phyloP scores from a whole-genome alignment of 441 rosid species.

The Adansonia gregorii region DNA sequence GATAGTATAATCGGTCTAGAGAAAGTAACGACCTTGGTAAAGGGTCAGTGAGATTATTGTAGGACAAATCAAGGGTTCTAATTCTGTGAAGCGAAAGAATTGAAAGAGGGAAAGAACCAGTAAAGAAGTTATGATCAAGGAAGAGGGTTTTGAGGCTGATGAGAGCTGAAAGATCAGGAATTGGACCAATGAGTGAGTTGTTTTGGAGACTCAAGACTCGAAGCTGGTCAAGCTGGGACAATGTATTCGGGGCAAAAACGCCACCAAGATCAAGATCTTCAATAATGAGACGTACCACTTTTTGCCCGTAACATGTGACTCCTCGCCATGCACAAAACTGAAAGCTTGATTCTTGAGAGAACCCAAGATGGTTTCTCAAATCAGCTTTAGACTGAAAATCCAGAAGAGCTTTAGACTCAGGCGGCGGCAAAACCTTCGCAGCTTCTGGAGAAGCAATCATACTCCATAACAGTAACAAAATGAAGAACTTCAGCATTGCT shows the following conservation, averaged over 20 bases:
- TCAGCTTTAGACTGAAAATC: constrained; percentile 77
- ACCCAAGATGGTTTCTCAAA: constrained; percentile 48
- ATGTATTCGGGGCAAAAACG: constrained; percentile 53
- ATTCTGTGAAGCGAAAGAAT: constrained; percentile 62
- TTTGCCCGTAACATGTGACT: constrained; percentile 57
- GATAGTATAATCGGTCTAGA: constrained; percentile 57
- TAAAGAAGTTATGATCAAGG: constrained; percentile 67
- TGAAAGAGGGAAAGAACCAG: constrained; percentile 71
- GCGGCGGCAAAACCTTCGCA: constrained; percentile 31
- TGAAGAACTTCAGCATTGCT: constrained; percentile 31
- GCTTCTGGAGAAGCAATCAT: constrained; percentile 18
- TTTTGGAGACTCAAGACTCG: constrained; percentile 80
- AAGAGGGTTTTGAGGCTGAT: constrained; percentile 68
- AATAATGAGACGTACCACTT: constrained; percentile 65
- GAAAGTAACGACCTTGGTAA: constrained; percentile 51
- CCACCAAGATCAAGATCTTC: constrained; percentile 69
- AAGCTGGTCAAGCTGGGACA: constrained; percentile 76
- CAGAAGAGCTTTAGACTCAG: constrained; percentile 64
- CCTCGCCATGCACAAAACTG: constrained; percentile 80
- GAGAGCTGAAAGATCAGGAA: constrained; percentile 75
- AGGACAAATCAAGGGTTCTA: constrained; percentile 67
- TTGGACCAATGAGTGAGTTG: constrained; percentile 73
- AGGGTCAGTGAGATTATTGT: constrained; percentile 57
- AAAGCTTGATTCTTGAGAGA: constrained; percentile 42
- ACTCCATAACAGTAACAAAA: constrained; percentile 26